A percentile compares a stretch with the other conserved stretches of the same genome.
Conservation (phyloP, 2,329 filamentous ascomycete genomes). For the Sporothrix schenckii region DNA sequence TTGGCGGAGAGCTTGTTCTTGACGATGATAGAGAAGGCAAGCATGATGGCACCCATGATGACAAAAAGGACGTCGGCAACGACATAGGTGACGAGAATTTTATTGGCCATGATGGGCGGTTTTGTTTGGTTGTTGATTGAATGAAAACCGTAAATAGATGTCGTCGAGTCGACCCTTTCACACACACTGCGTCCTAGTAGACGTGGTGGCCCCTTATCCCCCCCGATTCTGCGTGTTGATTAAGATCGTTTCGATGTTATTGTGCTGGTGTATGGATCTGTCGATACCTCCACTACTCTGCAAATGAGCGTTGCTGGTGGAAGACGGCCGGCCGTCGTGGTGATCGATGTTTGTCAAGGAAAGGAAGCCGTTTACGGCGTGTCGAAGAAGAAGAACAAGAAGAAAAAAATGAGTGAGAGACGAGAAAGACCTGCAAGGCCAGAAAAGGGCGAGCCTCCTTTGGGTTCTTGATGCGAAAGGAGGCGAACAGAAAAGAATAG, state of each 20-base stretch:
- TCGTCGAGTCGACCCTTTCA: background rate
- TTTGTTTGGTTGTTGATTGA: background rate
- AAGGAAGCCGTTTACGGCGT: conserved; percentile 12
- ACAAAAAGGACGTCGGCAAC: conserved; percentile 56
- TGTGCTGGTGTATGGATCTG: background rate
- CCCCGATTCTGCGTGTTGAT: background rate
- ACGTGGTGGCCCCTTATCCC: background rate
- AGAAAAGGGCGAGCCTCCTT: conserved; percentile 14
- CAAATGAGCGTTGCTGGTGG: background rate
- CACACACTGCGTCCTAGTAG: conserved; percentile 15
- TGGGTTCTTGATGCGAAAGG: conserved; percentile 1
- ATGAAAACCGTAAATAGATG: background rate
- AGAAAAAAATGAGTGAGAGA: background rate
- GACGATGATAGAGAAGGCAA: conserved; percentile 60
- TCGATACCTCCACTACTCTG: background rate
- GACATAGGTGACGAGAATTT: conserved; percentile 56
- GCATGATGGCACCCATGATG: conserved; percentile 56
- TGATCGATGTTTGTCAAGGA: background rate
- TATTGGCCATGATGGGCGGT: conserved; percentile 54
- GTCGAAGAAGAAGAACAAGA: background rate
- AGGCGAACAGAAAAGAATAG: conserved; percentile 15
- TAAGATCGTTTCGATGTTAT: background rate
- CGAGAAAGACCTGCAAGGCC: conserved; percentile 25
- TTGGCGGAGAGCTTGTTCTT: conserved; percentile 48
- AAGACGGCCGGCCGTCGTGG: conserved; percentile 26